Percentiles rank a stretch among this genome's conserved stretches.
Evolutionary conservation across 2,329 filamentous ascomycete species (phyloP).

Genomic region (Cercospora nicotianae): DNA sequence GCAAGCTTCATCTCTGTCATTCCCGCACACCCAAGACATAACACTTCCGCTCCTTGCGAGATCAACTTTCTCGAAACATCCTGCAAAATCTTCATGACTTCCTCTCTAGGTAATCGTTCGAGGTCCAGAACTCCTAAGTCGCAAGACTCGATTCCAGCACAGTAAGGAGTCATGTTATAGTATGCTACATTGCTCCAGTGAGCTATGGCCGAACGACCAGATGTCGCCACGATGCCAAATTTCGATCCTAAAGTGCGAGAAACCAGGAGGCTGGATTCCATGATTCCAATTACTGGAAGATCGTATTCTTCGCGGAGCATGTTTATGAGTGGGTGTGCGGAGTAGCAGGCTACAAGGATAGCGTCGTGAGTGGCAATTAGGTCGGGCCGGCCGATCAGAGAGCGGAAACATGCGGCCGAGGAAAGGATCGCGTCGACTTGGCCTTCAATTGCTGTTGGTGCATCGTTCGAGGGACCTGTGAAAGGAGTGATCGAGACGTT

Average conservation of each 20-base stretch:
- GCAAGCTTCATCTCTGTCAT: slow-evolving; percentile 51
- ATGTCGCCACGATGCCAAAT: slow-evolving; percentile 50
- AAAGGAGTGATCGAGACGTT: slow-evolving; percentile 53
- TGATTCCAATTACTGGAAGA: slow-evolving; percentile 52
- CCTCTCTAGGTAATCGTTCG: slow-evolving; percentile 42
- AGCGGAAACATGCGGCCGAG: slow-evolving; percentile 50
- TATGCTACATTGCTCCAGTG: slow-evolving; percentile 44
- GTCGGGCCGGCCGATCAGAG: slow-evolving; percentile 45
- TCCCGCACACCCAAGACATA: slow-evolving; percentile 51
- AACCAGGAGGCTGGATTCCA: slow-evolving; percentile 54
- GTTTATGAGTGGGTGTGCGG: slow-evolving; percentile 49
- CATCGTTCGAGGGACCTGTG: slow-evolving; percentile 49
- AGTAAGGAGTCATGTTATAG: slow-evolving; percentile 48
- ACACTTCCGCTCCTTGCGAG: slow-evolving; percentile 45
- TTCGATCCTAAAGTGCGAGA: slow-evolving; percentile 51
- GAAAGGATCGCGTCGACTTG: slow-evolving; percentile 53
- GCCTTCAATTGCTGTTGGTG: slow-evolving; percentile 55
- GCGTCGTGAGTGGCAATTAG: slow-evolving; percentile 43
- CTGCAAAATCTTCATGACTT: slow-evolving; percentile 45
- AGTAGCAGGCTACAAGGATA: slow-evolving; percentile 53
- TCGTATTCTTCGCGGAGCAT: slow-evolving; percentile 50
- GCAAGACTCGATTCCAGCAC: slow-evolving; percentile 46
- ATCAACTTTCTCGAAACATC: slow-evolving; percentile 44
- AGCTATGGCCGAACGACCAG: slow-evolving; percentile 43
- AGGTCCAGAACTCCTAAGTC: slow-evolving; percentile 49